Percentiles rank a stretch among this genome's conserved stretches.
Evolutionary conservation across 139 green algal genomes (phyloP).

Genomic region (Chlamydomonas asymmetrica): DNA sequence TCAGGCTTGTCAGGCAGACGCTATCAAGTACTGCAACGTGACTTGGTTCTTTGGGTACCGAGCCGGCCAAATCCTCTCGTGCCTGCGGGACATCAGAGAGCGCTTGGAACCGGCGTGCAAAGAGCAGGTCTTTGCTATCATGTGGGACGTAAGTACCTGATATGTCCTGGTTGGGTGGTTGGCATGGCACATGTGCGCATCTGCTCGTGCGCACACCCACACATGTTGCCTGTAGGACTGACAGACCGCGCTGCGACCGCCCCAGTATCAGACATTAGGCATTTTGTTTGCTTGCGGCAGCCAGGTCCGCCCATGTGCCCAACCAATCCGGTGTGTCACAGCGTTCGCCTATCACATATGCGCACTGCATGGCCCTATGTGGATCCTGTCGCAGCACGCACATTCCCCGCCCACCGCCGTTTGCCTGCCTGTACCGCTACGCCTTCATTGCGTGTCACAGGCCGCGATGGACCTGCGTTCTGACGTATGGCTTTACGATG

Average conservation of each 20-base stretch:
- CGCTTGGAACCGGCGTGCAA: constrained; percentile 43
- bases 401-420: constrained; percentile 36
- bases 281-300: no score
- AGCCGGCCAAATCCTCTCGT: constrained; percentile 54
- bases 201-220: neutral
- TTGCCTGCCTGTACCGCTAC: neutral
- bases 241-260: neutral
- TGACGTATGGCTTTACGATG: no score
- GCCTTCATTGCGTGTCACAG: no score
- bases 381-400: neutral
- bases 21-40: constrained; percentile 58
- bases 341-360: no score
- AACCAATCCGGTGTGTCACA: no score
- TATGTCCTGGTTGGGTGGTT: neutral
- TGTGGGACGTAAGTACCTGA: constrained; percentile 35
- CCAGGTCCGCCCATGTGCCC: no score
- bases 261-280: neutral
- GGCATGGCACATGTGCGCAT: neutral
- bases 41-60: constrained; percentile 33
- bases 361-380: neutral
- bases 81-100: constrained; percentile 53
- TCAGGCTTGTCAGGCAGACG: constrained; percentile 65
- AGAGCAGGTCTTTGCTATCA: constrained; percentile 47
- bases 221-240: neutral
- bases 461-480: constrained; percentile 47